These are phyloP conservation scores for Fomitopsis schrenkii DNA, from an alignment of 1,284 basidiomycete genomes.

Conservation along the genomic window DNA sequence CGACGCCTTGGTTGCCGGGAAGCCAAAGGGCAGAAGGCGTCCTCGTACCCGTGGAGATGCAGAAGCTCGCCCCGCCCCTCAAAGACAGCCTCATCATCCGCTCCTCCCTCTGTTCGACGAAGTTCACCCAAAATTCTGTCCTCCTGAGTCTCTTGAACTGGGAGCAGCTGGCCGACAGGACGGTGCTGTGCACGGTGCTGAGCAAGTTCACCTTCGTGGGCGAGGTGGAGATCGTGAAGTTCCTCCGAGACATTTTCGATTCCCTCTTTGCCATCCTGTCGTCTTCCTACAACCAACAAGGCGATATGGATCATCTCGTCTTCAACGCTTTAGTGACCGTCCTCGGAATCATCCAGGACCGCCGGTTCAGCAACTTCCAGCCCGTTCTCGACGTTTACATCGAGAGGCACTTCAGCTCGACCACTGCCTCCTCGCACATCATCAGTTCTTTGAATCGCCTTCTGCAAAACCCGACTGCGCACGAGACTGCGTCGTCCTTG, in stretches of 20 bases:
- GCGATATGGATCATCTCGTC: conserved; percentile 83
- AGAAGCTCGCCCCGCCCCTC: conserved; percentile 62
- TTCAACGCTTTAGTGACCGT: conserved; percentile 92
- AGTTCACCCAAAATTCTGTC: conserved; percentile 89
- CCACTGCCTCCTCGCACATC: conserved; percentile 76
- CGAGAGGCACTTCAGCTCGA: conserved; percentile 81
- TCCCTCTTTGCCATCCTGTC: conserved; percentile 89
- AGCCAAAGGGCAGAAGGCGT: conserved; percentile 59
- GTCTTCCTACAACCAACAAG: conserved; percentile 67
- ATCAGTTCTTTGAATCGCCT: conserved; percentile 86
- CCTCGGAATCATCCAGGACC: conserved; percentile 87
- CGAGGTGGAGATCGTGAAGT: conserved; percentile 93
- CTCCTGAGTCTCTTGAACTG: conserved; percentile 83
- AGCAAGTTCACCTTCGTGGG: conserved; percentile 90
- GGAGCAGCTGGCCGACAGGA: conserved; percentile 68
- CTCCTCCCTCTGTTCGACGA: conserved; percentile 89
- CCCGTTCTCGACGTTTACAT: conserved; percentile 94
- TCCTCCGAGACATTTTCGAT: conserved; percentile 89
- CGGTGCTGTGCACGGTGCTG: conserved; percentile 70
- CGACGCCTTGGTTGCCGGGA: conserved; percentile 53
- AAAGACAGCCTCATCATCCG: conserved; percentile 82
- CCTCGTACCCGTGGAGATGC: conserved; percentile 57
- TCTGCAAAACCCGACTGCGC: conserved; percentile 68
- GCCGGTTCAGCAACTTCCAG: conserved; percentile 94
- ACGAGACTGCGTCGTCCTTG: conserved; percentile 74